phyloP scores from a whole-genome alignment of 2,329 filamentous ascomycete species.

The Fusarium mexicanum region DNA sequence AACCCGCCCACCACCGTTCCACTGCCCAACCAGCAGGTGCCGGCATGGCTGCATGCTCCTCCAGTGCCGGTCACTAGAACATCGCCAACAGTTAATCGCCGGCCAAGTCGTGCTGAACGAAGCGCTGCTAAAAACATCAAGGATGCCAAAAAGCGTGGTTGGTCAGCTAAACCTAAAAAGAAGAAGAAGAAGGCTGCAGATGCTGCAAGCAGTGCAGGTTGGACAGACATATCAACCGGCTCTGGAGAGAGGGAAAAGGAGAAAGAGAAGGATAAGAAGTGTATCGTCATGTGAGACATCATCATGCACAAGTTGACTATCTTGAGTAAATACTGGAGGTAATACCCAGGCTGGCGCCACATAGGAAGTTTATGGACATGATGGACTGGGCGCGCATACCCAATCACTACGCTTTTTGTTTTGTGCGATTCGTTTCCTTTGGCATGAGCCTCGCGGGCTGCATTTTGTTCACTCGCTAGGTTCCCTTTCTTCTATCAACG shows the following conservation, averaged over 20 bases:
- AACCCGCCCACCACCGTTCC: conserved; percentile 13
- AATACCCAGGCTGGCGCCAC: conserved; percentile 14
- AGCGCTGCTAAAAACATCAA: conserved; percentile 71
- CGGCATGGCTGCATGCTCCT: conserved; percentile 50
- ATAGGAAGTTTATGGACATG: conserved; percentile 2
- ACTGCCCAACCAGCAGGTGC: conserved; percentile 35
- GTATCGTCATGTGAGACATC: conserved; percentile 60
- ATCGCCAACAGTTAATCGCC: conserved; percentile 56
- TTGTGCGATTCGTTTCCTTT: conserved; percentile 8
- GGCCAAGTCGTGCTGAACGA: conserved; percentile 65
- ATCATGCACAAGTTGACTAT: conserved; percentile 1
- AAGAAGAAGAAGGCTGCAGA: conserved; percentile 54
- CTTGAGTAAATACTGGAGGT: neutral
- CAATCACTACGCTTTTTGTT: conserved; percentile 26
- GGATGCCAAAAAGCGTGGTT: conserved; percentile 67
- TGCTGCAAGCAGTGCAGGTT: conserved; percentile 57
- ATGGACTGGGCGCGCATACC: conserved; percentile 30
- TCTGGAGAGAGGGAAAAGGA: conserved; percentile 43
- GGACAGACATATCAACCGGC: conserved; percentile 61
- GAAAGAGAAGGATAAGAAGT: conserved; percentile 61
- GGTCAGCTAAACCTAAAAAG: conserved; percentile 57
- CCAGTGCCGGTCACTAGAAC: conserved; percentile 50
- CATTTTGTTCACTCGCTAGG: conserved; percentile 23
- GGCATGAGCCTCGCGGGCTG: neutral
- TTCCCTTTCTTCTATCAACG: conserved; percentile 24